phyloP scores from a whole-genome alignment of 176 grass and related monocot genomes.

The Triticum timopheevii region DNA sequence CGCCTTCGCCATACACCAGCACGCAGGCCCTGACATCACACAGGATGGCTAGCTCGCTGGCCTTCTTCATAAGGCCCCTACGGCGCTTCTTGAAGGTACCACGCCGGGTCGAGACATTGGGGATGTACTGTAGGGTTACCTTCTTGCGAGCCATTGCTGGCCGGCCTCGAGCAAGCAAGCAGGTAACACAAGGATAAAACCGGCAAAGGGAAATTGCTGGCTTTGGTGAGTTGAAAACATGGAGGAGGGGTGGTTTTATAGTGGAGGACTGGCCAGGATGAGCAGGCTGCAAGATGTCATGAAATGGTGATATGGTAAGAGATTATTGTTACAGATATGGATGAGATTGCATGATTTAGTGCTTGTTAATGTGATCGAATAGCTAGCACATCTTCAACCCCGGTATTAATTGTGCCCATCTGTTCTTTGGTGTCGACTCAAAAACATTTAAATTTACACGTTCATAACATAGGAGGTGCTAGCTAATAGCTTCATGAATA shows the following conservation, averaged over 20 bases:
- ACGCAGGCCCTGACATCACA: constrained; percentile 27
- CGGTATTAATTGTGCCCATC: not conserved
- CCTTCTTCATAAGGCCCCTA: constrained; percentile 44
- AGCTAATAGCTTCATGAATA: not conserved
- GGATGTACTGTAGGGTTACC: constrained; percentile 30
- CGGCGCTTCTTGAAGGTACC: constrained; percentile 35
- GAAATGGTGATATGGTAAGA: not conserved
- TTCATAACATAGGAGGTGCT: not conserved
- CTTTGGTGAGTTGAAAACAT: not conserved
- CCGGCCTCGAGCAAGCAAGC: not conserved
- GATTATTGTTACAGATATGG: not conserved
- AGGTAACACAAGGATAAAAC: not conserved
- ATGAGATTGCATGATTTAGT: not conserved
- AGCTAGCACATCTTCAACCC: not conserved
- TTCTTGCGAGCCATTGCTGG: constrained; percentile 41
- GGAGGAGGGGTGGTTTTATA: not conserved
- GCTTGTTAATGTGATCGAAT: not conserved
- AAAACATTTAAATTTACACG: not conserved
- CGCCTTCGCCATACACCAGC: constrained; percentile 31
- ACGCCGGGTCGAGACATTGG: constrained; percentile 21
- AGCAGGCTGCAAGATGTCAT: not conserved
- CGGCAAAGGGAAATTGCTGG: not conserved
- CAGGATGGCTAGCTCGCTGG: constrained; percentile 12
- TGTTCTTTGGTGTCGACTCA: not conserved
- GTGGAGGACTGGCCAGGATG: not conserved